phyloP scores from a whole-genome alignment of 2,329 filamentous ascomycete genomes.

The Venturia asperata region DNA sequence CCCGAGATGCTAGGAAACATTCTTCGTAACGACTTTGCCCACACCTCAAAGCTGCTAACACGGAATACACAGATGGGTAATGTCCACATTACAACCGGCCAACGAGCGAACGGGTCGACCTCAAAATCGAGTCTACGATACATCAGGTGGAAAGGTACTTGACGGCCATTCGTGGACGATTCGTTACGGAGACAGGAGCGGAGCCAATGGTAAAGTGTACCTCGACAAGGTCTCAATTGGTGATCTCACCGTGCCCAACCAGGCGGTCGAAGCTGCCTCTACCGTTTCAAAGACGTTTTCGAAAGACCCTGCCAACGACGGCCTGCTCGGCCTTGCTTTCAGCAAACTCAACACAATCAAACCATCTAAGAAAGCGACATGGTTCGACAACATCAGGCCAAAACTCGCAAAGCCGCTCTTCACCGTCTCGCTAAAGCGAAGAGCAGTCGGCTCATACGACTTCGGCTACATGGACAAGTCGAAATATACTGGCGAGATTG shows the following conservation, averaged over 20 bases:
- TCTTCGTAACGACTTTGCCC: neutral
- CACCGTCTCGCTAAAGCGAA: conserved; percentile 50
- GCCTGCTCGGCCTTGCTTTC: conserved; percentile 55
- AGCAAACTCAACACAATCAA: conserved; percentile 52
- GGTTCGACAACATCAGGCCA: conserved; percentile 52
- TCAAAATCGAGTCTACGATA: conserved; percentile 50
- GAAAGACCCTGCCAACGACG: conserved; percentile 48
- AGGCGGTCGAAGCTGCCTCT: conserved; percentile 60
- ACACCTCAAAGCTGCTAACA: neutral
- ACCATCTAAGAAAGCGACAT: conserved; percentile 46
- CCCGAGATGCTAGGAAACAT: no score
- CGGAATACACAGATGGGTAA: conserved; percentile 50
- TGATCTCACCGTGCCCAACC: conserved; percentile 49
- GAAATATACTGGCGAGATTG: conserved; percentile 53
- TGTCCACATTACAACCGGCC: conserved; percentile 44
- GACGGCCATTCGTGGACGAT: conserved; percentile 51
- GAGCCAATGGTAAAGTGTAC: conserved; percentile 58
- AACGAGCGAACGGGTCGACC: conserved; percentile 1
- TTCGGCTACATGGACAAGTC: conserved; percentile 51
- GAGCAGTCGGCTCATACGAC: conserved; percentile 43
- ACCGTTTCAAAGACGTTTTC: conserved; percentile 49
- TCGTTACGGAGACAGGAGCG: conserved; percentile 58
- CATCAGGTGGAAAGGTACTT: conserved; percentile 37
- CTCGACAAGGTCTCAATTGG: conserved; percentile 58
- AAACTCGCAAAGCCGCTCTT: conserved; percentile 49